These are phyloP conservation scores for Ogataea siamensis DNA, from an alignment of 805 yeast species.

Conservation along the genomic window DNA sequence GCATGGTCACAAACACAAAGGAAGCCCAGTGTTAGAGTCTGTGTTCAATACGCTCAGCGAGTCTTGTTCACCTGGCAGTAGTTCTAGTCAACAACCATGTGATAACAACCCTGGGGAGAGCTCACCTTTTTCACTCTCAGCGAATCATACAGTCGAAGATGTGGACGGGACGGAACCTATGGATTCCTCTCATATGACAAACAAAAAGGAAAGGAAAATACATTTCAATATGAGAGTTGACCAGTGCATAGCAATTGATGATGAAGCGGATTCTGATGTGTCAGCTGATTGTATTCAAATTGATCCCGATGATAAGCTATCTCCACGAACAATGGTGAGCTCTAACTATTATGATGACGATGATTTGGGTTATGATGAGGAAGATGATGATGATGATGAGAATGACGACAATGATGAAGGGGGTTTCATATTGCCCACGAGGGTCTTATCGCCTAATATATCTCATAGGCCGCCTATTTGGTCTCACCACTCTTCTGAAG, in stretches of 20 bases:
- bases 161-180: conserved; percentile 7
- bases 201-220: conserved; percentile 60
- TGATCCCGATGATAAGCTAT: conserved; percentile 27
- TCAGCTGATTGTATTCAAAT: conserved; percentile 24
- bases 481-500: conserved; percentile 16
- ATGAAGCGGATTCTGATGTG: conserved; percentile 28
- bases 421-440: conserved; percentile 27
- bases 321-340: conserved; percentile 5
- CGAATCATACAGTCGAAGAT: conserved; percentile 20
- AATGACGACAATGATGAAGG: conserved; percentile 28
- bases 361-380: conserved; percentile 20
- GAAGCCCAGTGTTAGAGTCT: conserved; percentile 35
- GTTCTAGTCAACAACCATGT: conserved; percentile 12
- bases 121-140: conserved; percentile 23
- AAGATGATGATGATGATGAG: conserved; percentile 27
- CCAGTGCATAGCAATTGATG: conserved; percentile 81
- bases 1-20: conserved; percentile 30
- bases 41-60: conserved; percentile 19
- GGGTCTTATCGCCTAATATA: conserved; percentile 17
- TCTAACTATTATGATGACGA: conserved; percentile 21
- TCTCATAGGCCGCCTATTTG: conserved; percentile 31
- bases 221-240: conserved; percentile 94
- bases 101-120: conserved; percentile 15
- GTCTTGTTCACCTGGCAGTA: conserved; percentile 20
- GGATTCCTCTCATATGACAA: conserved; percentile 3